Evolutionary conservation across 306 rosid genomes (phyloP), one percentile per base, ranked within the genome.

Genomic region (Echinosophora koreensis): DNA sequence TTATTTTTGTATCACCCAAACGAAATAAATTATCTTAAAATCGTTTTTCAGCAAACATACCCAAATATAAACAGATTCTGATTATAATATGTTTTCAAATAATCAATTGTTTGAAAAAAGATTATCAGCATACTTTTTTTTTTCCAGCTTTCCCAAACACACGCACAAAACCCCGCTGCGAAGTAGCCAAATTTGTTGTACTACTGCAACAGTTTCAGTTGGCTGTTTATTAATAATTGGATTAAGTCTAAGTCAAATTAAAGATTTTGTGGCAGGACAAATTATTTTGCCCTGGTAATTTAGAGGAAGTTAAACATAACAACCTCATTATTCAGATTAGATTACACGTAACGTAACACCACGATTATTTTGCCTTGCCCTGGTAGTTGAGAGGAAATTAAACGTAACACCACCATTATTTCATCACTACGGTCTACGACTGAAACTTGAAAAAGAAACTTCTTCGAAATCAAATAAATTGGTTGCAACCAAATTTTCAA

Each of bases 401-500:
- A 9, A 56, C 68, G 71, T 56, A 55, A 38, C 28, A 71, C 47
- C 44, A 77, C 13, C 44, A 63, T 51, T 30, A 30, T 30, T 30
- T 50, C 34, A 41, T 73, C 66, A 30, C 50, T n/a, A 50, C 81
- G 7, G 7, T 37, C 41, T 56, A 73, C 65, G 41, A 44, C 59
- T 8, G 51, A 74, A 77, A 56, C 44, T 50, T 8, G 39, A 77
- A 9, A 57, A 28, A 54, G 54, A 72, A 66, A 66, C 66, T 77
- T 69, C 66, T 32, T 39, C 27, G 28, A 57, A 57, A 55, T 39
- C 42, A 65, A 38, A 38, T 15, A 18, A 37, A 42, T 77, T 77
- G 58, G 82, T 27, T 82, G 75, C 70, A 77, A 70, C 79, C 62
- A 77, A 77, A 71, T 46, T 17, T 77, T 27, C 32, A 11, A 65